These are phyloP conservation scores for Chlorella sp. DNA, from an alignment of 139 green algal genomes.

Conservation along the genomic window DNA sequence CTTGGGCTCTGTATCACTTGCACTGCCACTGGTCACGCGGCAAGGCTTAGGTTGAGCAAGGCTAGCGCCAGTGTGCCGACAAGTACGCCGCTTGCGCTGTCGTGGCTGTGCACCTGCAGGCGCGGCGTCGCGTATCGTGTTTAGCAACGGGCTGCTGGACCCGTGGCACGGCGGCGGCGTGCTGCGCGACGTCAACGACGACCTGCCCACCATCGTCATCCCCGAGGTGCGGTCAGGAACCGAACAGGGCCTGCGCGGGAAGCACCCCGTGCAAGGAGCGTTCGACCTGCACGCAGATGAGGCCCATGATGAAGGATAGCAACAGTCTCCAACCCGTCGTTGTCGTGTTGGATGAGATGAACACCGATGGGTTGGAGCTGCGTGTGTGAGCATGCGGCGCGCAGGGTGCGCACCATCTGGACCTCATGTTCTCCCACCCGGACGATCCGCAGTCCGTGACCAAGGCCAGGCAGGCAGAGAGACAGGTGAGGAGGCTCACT, in stretches of 20 bases:
- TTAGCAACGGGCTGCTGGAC: slow-evolving; percentile 81
- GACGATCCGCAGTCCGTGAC: background rate
- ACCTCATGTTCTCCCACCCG: background rate
- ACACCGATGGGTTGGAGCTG: too few relatives aligned
- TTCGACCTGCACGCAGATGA: background rate
- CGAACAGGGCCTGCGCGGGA: background rate
- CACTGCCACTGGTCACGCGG: too few relatives aligned
- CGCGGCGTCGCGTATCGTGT: slow-evolving; percentile 63
- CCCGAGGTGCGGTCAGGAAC: slow-evolving; percentile 30
- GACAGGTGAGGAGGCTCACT: too few relatives aligned
- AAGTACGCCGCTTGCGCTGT: background rate
- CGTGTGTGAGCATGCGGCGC: too few relatives aligned
- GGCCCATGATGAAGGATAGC: background rate
- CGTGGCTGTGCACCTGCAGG: background rate
- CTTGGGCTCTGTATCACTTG: too few relatives aligned
- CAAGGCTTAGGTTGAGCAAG: too few relatives aligned
- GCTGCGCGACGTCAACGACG: slow-evolving; percentile 39
- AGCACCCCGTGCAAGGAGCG: background rate
- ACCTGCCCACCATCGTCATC: slow-evolving; percentile 52
- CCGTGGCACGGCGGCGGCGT: slow-evolving; percentile 53
- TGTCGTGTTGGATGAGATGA: background rate
- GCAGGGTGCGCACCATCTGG: background rate
- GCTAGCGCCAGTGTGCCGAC: too few relatives aligned
- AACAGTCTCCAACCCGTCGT: background rate
- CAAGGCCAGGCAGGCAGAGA: background rate